Percentiles rank a stretch among this genome's conserved stretches.
phyloP scores from a whole-genome alignment of 257 asterid species.

The Solanum pimpinellifolium region DNA sequence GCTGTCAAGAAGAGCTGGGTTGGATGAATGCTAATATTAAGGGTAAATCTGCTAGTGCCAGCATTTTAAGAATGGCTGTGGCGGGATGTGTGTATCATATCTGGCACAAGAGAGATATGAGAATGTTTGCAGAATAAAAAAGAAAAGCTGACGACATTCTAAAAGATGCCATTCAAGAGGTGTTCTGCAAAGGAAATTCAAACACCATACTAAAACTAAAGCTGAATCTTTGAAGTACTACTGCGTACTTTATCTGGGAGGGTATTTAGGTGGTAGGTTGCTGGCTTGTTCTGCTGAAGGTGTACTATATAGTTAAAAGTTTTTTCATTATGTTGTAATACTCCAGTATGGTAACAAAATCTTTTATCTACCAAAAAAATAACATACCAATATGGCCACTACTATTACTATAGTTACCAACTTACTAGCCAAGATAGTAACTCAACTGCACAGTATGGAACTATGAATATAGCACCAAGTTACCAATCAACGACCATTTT shows the following conservation, averaged over 20 bases:
- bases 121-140: background rate
- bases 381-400: background rate
- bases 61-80: background rate
- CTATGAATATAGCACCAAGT: background rate
- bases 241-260: background rate
- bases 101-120: background rate
- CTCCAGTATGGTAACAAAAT: background rate
- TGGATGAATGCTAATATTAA: background rate
- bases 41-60: background rate
- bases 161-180: background rate
- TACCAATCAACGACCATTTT: background rate
- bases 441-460: background rate
- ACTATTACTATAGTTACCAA: background rate
- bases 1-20: background rate
- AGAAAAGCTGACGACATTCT: background rate
- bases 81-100: background rate
- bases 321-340: background rate
- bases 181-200: background rate
- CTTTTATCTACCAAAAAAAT: background rate
- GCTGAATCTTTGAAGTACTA: background rate
- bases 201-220: background rate
- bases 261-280: background rate
- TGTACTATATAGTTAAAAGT: background rate
- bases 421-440: background rate
- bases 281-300: background rate